Evolutionary conservation across 2,329 filamentous ascomycete species (phyloP), one percentile per base, ranked within the genome.

Genomic region (Stemphylium vesicarium): DNA sequence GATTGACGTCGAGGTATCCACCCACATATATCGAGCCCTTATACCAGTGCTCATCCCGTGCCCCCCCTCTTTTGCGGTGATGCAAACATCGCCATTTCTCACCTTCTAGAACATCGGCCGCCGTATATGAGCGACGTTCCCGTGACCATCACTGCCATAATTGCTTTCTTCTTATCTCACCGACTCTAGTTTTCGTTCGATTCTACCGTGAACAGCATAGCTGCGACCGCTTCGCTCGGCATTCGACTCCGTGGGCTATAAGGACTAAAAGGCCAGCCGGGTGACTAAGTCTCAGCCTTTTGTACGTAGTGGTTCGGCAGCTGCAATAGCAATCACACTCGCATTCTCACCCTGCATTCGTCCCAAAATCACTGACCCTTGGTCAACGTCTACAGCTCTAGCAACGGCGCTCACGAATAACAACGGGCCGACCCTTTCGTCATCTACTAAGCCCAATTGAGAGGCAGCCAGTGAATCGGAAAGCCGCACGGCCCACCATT

Each of bases 371-470:
- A 46, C 52, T 49, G 36, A 39, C 47, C 39, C 47, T 48, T 50
- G 36, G 41, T 16, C 24, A 49, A 44, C 18, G 13, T 35, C 32
- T 35, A 29, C 45, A 49, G 47, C 52, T 55, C 55, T 43, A 41
- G 37, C 47, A 58, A 56, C 57, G 46, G 47, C 50, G 47, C 56
- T 66, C 61, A 59, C 57, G 7, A 59, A 50, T 56, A 60, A 62
- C 57, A 62, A 64, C 68, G 69, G 69, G 67, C 70, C 69, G 69
- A 63, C 54, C 70, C 69, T 67, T 71, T 70, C 63, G 65, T 72
- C 71, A 70, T 64, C 59, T 57, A 54, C 64, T 69, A 65, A 57
- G 39, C 65, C 63, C 32, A 46, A 68, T 68, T 59, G 49, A 62
- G 63, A 31, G 39, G 32, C 36, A 36, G 13, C 54, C 58, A 66